These are phyloP conservation scores for Erigeron canadensis DNA, from an alignment of 129 eudicot genomes.

Conservation along the genomic window DNA sequence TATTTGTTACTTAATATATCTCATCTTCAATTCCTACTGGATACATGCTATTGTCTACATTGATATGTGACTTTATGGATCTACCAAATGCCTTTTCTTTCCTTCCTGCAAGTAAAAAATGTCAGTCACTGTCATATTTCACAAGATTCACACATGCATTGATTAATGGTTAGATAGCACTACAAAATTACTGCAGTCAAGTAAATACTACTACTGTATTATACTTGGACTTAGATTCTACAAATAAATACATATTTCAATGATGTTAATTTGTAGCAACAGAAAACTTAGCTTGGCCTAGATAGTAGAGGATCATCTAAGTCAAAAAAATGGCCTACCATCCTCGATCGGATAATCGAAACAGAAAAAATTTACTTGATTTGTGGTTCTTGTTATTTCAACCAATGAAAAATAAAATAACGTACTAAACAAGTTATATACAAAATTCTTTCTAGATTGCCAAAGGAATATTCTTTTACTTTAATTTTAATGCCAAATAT, in stretches of 20 bases:
- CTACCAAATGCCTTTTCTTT: slow-evolving; percentile 11
- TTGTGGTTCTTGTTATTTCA: neutral
- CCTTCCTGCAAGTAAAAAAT: slow-evolving; percentile 4
- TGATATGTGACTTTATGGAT: slow-evolving; percentile 8
- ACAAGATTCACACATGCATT: slow-evolving; percentile 3
- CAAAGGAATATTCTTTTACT: neutral
- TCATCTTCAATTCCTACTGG: slow-evolving; percentile 4
- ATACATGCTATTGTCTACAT: neutral
- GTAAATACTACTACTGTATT: no score
- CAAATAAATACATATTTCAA: neutral
- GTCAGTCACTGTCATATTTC: slow-evolving; percentile 5
- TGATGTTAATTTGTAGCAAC: slow-evolving; percentile 1
- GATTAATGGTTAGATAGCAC: neutral
- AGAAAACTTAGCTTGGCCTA: neutral
- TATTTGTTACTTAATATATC: neutral
- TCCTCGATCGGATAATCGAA: no score
- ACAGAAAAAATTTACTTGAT: no score
- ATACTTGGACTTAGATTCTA: no score
- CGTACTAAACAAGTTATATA: neutral
- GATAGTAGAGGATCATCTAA: no score
- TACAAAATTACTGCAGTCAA: neutral
- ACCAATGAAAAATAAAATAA: neutral
- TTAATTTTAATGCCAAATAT: neutral
- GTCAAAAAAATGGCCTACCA: no score
- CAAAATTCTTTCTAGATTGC: neutral